A percentile compares a stretch with the other conserved stretches of the same genome.
These are phyloP conservation scores for Jacaranda mimosifolia DNA, from an alignment of 257 asterid genomes.

Conservation along the genomic window DNA sequence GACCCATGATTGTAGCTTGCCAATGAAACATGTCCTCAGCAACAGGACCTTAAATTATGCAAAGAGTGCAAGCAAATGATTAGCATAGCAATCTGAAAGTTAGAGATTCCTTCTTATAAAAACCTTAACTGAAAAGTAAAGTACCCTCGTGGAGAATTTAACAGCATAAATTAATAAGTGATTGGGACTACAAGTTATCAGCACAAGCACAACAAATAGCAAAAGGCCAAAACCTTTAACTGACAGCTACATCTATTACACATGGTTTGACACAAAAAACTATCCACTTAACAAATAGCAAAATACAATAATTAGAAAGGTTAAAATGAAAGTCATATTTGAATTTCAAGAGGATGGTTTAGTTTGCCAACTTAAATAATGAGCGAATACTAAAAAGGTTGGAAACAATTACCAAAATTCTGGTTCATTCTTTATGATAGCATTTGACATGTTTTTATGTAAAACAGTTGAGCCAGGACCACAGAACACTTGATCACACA, in stretches of 20 bases:
- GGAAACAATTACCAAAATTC: constrained; percentile 17
- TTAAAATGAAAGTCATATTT: constrained; percentile 6
- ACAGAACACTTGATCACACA: neutral
- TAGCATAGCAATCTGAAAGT: neutral
- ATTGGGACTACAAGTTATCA: neutral
- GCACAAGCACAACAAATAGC: neutral
- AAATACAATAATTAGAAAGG: constrained; percentile 13
- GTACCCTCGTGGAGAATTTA: neutral
- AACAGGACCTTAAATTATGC: constrained; percentile 66
- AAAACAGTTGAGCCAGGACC: constrained; percentile 8
- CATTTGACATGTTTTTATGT: neutral
- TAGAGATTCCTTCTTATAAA: neutral
- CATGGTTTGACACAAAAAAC: neutral
- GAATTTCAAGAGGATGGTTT: constrained; percentile 7
- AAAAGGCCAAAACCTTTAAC: neutral
- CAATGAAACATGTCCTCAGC: constrained; percentile 89
- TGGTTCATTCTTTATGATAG: neutral
- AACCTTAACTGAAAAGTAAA: neutral
- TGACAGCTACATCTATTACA: neutral
- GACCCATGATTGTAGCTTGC: constrained; percentile 92
- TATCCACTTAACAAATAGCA: neutral
- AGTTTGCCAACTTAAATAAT: neutral
- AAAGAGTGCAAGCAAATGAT: constrained; percentile 16
- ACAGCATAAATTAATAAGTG: constrained; percentile 1
- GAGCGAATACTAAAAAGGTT: neutral